Base-by-base conservation (phyloP, 768 basidiomycete species). In the Coprinopsis marcescibilis region DNA sequence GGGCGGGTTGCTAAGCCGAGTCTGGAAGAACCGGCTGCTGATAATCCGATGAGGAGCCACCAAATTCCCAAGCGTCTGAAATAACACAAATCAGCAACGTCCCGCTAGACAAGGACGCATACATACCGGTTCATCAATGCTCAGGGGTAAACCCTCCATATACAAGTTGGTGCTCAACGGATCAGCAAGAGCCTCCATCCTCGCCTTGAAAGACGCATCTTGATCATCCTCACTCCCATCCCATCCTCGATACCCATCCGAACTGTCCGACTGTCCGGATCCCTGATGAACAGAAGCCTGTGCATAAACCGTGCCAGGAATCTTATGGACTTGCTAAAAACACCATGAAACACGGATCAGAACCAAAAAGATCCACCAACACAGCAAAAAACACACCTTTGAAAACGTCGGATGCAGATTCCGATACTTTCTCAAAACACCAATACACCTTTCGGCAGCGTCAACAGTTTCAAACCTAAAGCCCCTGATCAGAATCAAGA, bases 401-500 rank as follows among this genome's bases (percentile, higher is more conserved):
- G 89, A 89, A 58, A 89, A 89, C 2, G 88, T 88, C 0, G 89
- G 89, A 58, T 92, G 89, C 33, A 91, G 65, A 59, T 90, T 87
- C 35, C 85, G 72, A 53, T 83, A 83, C 53, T 77, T 76, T 50
- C 85, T 70, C 39, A 92, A 68, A 1, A 79, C 68, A 12, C 78
- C 69, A 43, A 92, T 89, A 52, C 89, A 92, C 51, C 72, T 75
- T 55, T 84, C 82, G 0, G 89, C 89, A 21, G 79, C 73, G 2
- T 82, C 81, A 5, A 86, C 58, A 0, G 69, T 70, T 40, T 75
- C 76, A 59, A 88, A 92, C 48, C 88, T 91, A 50, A 14, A 37
- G 8, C 26, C 33, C 15, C 12, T n/a, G 49, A 45, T 43, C 17
- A 41, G 27, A 19, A 46, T 19, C 42, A 47, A 29, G 32, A 37